Base-by-base conservation (phyloP, 2,329 filamentous ascomycete species). In the Stylonectria norvegica region DNA sequence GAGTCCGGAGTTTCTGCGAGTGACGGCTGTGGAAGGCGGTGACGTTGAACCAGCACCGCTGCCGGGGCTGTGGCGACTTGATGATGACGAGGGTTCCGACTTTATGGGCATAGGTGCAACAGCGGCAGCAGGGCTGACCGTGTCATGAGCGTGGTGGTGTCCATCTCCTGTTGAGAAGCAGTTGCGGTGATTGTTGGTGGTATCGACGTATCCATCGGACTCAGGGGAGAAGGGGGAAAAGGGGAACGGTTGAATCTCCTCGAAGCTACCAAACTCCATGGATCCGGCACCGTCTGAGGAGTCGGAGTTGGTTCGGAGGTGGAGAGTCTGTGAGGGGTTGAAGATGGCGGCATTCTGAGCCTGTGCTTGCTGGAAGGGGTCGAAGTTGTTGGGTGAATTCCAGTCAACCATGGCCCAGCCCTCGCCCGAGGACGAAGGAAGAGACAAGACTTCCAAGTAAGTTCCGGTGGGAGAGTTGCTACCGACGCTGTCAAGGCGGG, bases 301-400 rank as follows among this genome's bases (percentile, higher is more conserved):
- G 57, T 94, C 88, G 4, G 90, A 95, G 56, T 85, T 83, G 39
- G 85, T 90, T 53, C 90, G 81, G 58, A 95, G 77, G 68, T 96
- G 91, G 36, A 97, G 72, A 1, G 89, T 94, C 68, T 95, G 86
- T 47, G 85, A 81, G 2, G 91, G 91, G 66, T 96, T 95, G 73
- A 95, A 94, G 58, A 95, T 90, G 51, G 86, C 83, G 28, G 72
- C 64, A 47, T 72, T 78, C 36, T 78, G 76, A 5, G 60, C 57
- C 31, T 76, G 75, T 28, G 70, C 61, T 42, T 72, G 70, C 35
- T 66, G 62, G 43, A 67, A 66, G 52, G 91, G 86, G 52, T 86
- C 81, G 25, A 67, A 55, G 36, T 83, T 85, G 36, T 83, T 85
- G 46, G 80, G 83, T 45, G 83, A 80, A 44, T 83, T 83, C 60